These are phyloP conservation scores for Fusarium pseudoanthophilum DNA, from an alignment of 2,329 filamentous ascomycete species.

Conservation along the genomic window DNA sequence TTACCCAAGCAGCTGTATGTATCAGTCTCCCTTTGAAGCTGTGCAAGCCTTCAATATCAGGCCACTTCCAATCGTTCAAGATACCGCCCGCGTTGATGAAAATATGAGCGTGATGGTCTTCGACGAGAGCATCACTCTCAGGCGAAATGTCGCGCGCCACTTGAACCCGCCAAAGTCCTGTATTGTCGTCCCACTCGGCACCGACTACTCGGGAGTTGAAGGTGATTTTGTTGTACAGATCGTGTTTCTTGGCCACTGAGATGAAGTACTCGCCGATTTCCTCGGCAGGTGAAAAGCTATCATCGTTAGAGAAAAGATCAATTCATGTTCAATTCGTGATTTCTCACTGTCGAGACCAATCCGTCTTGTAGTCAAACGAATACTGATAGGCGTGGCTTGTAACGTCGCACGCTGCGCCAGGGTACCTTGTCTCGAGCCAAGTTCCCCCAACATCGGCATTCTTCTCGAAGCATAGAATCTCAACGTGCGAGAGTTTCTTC, in stretches of 20 bases:
- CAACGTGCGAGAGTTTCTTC: not conserved
- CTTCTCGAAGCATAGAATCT: slow-evolving; percentile 8
- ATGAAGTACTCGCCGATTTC: slow-evolving; percentile 20
- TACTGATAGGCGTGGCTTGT: slow-evolving; percentile 13
- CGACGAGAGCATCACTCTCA: not conserved
- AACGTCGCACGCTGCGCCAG: slow-evolving; percentile 12
- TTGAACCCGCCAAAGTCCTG: not conserved
- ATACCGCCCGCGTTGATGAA: slow-evolving; percentile 13
- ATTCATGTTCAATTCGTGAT: fast-evolving
- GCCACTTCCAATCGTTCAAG: slow-evolving; percentile 21
- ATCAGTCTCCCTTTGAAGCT: not conserved
- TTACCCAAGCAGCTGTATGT: slow-evolving; percentile 14
- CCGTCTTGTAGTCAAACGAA: not conserved
- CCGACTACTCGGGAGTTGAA: not conserved
- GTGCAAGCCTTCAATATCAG: slow-evolving; percentile 1
- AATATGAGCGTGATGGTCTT: not conserved
- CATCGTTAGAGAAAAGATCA: not conserved
- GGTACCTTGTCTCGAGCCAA: slow-evolving; percentile 19
- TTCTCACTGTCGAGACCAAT: not conserved
- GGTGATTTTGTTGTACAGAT: not conserved
- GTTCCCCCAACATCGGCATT: slow-evolving; percentile 14
- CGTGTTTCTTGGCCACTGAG: not conserved
- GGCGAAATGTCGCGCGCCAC: not conserved
- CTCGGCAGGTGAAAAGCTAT: not conserved
- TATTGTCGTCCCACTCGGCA: not conserved